Percentiles rank a stretch among this genome's conserved stretches.
Conservation (phyloP, 2,329 filamentous ascomycete species). For the Mycogone perniciosa region DNA sequence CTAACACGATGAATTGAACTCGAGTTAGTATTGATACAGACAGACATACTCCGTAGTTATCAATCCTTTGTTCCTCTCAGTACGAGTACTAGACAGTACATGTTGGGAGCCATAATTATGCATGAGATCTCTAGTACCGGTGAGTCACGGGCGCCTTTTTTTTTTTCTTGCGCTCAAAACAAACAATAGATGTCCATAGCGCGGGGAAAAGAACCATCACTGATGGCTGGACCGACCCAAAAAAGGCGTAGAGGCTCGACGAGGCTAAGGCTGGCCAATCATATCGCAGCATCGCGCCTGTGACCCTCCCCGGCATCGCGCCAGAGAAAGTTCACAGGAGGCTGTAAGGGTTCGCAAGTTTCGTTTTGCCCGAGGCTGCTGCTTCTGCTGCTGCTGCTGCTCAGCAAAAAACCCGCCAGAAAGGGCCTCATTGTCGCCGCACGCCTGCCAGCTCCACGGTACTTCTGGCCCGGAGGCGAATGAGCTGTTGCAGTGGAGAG, state of each 20-base stretch:
- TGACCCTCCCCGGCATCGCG: slow-evolving; percentile 15
- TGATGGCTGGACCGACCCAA: slow-evolving; percentile 10
- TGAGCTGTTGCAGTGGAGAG: slow-evolving; percentile 47
- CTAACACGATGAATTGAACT: too few relatives aligned
- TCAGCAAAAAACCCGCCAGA: neutral
- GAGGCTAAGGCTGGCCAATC: slow-evolving; percentile 17
- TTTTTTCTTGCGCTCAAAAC: neutral
- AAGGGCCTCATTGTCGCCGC: neutral
- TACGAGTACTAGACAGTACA: too few relatives aligned
- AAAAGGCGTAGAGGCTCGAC: slow-evolving; percentile 9
- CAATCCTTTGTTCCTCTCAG: too few relatives aligned
- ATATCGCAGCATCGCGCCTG: slow-evolving; percentile 15
- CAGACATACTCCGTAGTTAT: too few relatives aligned
- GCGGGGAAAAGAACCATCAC: slow-evolving; percentile 3
- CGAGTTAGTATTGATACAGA: neutral
- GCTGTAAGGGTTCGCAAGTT: slow-evolving; percentile 12
- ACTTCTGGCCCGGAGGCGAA: slow-evolving; percentile 37
- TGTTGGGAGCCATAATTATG: too few relatives aligned
- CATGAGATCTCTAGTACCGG: too few relatives aligned
- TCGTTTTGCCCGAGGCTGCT: slow-evolving; percentile 17
- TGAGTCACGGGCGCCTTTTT: too few relatives aligned
- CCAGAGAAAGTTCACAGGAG: slow-evolving; percentile 11
- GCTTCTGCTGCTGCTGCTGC: slow-evolving; percentile 4
- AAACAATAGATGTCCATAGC: neutral
- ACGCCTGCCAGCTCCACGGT: neutral